Conservation (phyloP, 1,139 yeast genomes). For the Candida glucosophila region DNA sequence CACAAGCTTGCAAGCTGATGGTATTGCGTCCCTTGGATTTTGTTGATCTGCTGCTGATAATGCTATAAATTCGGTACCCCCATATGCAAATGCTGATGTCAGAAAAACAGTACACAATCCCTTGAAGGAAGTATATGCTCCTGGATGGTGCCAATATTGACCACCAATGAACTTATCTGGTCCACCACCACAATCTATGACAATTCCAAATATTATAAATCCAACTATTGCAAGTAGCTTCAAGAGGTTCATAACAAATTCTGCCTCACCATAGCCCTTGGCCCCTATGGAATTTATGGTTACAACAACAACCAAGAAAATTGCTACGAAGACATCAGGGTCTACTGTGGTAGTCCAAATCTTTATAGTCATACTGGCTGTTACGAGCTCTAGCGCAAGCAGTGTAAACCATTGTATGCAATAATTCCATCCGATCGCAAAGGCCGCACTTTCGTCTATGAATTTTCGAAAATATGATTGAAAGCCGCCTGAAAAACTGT, state of each 20-base stretch:
- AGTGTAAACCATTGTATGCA: constrained; percentile 36
- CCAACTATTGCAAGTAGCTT: constrained; percentile 15
- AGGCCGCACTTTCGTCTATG: constrained; percentile 28
- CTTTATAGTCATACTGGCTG: constrained; percentile 30
- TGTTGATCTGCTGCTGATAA: constrained; percentile 34
- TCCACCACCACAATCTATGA: constrained; percentile 21
- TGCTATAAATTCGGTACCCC: constrained; percentile 34
- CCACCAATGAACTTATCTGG: constrained; percentile 20
- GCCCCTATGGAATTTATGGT: constrained; percentile 19
- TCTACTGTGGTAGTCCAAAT: constrained; percentile 22
- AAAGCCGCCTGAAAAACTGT: constrained; percentile 33
- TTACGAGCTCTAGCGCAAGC: constrained; percentile 32
- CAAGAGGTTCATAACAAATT: constrained; percentile 16
- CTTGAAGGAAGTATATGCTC: constrained; percentile 26
- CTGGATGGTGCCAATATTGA: constrained; percentile 20
- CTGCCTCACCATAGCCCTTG: constrained; percentile 24
- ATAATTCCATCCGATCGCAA: constrained; percentile 35
- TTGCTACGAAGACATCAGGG: constrained; percentile 22
- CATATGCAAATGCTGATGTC: constrained; percentile 30
- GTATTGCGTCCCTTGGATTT: constrained; percentile 33
- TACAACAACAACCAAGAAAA: constrained; percentile 17
- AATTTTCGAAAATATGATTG: constrained; percentile 31
- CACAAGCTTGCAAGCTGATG: constrained; percentile 34
- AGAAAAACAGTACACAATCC: constrained; percentile 33
- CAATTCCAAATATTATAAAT: constrained; percentile 21